These are phyloP conservation scores for Gremmenia infestans DNA, from an alignment of 2,329 filamentous ascomycete genomes.

Conservation along the genomic window DNA sequence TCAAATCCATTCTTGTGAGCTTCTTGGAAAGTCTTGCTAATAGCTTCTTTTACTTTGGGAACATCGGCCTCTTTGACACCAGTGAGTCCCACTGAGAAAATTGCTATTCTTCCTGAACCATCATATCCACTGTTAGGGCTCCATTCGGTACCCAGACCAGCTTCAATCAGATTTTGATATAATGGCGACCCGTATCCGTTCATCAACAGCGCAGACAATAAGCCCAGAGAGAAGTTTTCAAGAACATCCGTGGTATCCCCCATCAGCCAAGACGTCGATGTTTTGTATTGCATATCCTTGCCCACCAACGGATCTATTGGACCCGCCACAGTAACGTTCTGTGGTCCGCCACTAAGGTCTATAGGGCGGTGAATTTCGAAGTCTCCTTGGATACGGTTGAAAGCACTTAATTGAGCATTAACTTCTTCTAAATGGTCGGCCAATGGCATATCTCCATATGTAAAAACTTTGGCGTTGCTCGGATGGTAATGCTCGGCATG, in stretches of 20 bases:
- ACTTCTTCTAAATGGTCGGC: slow-evolving; percentile 75
- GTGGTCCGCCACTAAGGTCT: slow-evolving; percentile 60
- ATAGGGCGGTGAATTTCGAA: slow-evolving; percentile 72
- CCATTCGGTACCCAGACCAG: slow-evolving; percentile 86
- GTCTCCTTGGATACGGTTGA: slow-evolving; percentile 66
- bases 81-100: slow-evolving; percentile 87
- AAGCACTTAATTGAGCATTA: slow-evolving; percentile 66
- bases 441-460: slow-evolving; percentile 90
- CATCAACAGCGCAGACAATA: slow-evolving; percentile 79
- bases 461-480: slow-evolving; percentile 93
- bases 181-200: slow-evolving; percentile 94
- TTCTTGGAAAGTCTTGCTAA: slow-evolving; percentile 68
- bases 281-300: slow-evolving; percentile 84
- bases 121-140: slow-evolving; percentile 94
- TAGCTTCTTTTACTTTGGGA: slow-evolving; percentile 66
- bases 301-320: slow-evolving; percentile 85
- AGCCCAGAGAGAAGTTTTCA: slow-evolving; percentile 80
- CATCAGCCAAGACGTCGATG: slow-evolving; percentile 87
- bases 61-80: slow-evolving; percentile 83
- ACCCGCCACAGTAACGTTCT: slow-evolving; percentile 67
- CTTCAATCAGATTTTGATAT: slow-evolving; percentile 83
- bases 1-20: slow-evolving; percentile 76
- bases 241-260: slow-evolving; percentile 77
- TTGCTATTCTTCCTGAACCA: slow-evolving; percentile 66
- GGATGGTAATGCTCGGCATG: slow-evolving; percentile 94